A percentile compares a stretch with the other conserved stretches of the same genome.
Evolutionary conservation across 352 stramenopile species (phyloP).

Genomic region (Phytophthora pisi): DNA sequence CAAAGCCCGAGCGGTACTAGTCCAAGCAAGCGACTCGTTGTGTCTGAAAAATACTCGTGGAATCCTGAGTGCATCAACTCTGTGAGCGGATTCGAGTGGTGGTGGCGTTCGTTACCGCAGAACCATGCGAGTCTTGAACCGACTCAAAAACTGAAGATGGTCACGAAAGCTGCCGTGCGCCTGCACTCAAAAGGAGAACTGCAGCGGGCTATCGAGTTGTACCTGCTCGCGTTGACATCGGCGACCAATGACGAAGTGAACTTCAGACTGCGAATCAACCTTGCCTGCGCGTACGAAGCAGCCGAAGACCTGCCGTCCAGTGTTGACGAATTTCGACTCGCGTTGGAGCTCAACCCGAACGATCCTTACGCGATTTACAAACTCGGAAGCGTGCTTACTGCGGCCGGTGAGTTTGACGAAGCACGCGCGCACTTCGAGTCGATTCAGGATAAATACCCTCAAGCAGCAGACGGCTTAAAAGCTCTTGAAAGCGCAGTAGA

Average conservation of each 20-base stretch:
- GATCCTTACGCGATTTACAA: constrained; percentile 71
- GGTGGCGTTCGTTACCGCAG: constrained; percentile 73
- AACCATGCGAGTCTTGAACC: constrained; percentile 66
- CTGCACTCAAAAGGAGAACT: constrained; percentile 70
- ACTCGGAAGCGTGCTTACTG: constrained; percentile 51
- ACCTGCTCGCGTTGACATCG: constrained; percentile 64
- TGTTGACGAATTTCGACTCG: constrained; percentile 48
- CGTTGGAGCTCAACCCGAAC: constrained; percentile 47
- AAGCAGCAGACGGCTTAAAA: constrained; percentile 51
- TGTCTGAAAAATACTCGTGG: constrained; percentile 74
- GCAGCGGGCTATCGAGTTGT: constrained; percentile 72
- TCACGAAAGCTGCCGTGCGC: constrained; percentile 74
- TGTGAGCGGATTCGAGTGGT: constrained; percentile 83
- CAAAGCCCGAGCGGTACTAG: constrained; percentile 35
- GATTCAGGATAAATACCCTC: constrained; percentile 55
- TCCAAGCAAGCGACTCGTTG: constrained; percentile 35
- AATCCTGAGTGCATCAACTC: constrained; percentile 79
- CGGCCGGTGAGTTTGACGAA: constrained; percentile 45
- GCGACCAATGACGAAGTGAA: constrained; percentile 58
- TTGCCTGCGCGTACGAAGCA: constrained; percentile 67
- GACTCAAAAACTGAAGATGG: constrained; percentile 80
- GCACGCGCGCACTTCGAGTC: constrained; percentile 44
- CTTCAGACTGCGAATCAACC: constrained; percentile 70
- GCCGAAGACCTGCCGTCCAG: constrained; percentile 43
- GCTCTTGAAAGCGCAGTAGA: constrained; percentile 39